A percentile compares a stretch with the other conserved stretches of the same genome.
Conservation (phyloP, 192 early-diverging fungal species). For the Backusella luteola region DNA sequence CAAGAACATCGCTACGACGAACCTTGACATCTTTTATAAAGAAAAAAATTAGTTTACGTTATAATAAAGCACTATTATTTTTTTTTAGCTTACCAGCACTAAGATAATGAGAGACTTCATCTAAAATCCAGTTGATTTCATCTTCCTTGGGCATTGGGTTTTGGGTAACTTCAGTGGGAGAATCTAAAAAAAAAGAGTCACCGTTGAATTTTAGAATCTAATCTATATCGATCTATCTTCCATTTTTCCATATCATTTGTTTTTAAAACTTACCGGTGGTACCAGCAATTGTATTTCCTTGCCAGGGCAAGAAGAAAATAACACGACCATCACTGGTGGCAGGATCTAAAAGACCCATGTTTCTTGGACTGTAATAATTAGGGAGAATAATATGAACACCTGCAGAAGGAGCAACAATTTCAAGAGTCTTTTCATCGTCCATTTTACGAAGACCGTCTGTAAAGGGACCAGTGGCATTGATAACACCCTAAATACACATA, state of each 20-base stretch:
- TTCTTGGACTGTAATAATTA: conserved; percentile 89
- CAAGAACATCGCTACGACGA: conserved; percentile 94
- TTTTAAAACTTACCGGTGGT: conserved; percentile 60
- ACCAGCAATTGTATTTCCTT: conserved; percentile 94
- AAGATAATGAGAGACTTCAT: conserved; percentile 65
- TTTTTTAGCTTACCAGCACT: not conserved
- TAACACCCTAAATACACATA: conserved; percentile 60
- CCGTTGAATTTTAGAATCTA: not conserved
- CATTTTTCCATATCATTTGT: not conserved
- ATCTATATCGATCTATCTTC: not conserved
- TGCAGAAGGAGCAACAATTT: conserved; percentile 90
- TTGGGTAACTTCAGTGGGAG: conserved; percentile 77
- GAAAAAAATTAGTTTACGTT: not conserved
- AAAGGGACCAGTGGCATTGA: conserved; percentile 83
- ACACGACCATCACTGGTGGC: conserved; percentile 92
- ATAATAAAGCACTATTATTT: not conserved
- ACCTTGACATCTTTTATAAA: conserved; percentile 79
- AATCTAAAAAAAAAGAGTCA: conserved; percentile 47
- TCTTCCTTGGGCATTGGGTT: conserved; percentile 88
- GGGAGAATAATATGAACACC: conserved; percentile 95
- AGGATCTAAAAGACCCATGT: conserved; percentile 96
- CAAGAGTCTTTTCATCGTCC: conserved; percentile 71
- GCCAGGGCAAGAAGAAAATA: conserved; percentile 97
- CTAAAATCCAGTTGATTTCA: conserved; percentile 94
- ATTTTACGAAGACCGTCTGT: conserved; percentile 86